Conservation (phyloP, 805 yeast genomes). For the Wickerhamiella dianesei region DNA sequence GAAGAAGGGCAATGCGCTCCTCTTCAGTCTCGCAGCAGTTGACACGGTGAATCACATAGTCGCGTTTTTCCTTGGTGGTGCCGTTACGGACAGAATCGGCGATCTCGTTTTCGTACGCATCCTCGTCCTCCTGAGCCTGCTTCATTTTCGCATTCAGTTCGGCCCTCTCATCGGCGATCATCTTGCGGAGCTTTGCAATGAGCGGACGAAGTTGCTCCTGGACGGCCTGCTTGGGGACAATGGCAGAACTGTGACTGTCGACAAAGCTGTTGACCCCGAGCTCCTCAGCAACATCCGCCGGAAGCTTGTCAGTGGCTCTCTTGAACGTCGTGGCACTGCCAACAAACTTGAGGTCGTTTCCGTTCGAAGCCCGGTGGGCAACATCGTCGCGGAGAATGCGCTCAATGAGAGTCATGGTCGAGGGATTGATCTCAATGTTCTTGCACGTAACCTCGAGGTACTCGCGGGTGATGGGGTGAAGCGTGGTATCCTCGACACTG, state of each 20-base stretch:
- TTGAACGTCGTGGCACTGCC: background rate
- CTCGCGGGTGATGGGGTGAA: background rate
- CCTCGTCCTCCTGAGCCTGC: constrained; percentile 1
- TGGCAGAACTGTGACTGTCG: background rate
- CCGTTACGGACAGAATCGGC: background rate
- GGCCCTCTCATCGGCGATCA: background rate
- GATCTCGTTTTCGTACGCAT: background rate
- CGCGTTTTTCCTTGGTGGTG: background rate
- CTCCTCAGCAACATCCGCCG: background rate
- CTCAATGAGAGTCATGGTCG: background rate
- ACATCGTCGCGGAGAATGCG: background rate
- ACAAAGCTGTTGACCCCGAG: background rate
- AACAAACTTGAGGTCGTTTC: background rate
- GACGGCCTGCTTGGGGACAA: background rate
- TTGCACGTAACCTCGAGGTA: background rate
- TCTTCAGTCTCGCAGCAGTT: background rate
- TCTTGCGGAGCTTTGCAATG: background rate
- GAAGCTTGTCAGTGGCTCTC: background rate
- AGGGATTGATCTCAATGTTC: background rate
- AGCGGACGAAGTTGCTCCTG: background rate
- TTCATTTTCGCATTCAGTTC: background rate
- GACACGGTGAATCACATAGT: constrained; percentile 1
- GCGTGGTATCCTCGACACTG: background rate
- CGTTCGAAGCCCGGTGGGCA: background rate
- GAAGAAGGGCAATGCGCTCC: background rate